phyloP scores from a whole-genome alignment of 1,284 basidiomycete species.

The Tylopilus orsonianus region DNA sequence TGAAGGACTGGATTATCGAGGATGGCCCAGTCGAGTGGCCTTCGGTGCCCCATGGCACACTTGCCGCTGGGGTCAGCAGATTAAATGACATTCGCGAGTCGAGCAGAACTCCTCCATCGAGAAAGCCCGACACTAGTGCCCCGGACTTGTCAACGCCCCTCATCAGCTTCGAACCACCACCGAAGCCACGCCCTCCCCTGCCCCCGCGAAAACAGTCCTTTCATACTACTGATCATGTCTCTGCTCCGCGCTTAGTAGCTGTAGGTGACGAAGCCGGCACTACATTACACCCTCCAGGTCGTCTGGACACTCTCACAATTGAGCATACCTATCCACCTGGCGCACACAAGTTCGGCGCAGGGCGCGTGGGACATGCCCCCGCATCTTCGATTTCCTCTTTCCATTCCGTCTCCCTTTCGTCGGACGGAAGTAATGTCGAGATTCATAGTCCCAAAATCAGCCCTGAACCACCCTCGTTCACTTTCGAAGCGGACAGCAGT shows the following conservation, averaged over 20 bases:
- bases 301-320: constrained; percentile 46
- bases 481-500: constrained; percentile 41
- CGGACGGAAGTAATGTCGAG: constrained; percentile 52
- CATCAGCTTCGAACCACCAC: constrained; percentile 55
- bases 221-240: constrained; percentile 39
- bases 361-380: constrained; percentile 49
- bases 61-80: constrained; percentile 20
- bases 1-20: constrained; percentile 73
- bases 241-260: constrained; percentile 32
- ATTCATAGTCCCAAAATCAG: constrained; percentile 24
- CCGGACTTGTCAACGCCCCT: constrained; percentile 40
- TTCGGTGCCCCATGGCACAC: constrained; percentile 16
- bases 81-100: constrained; percentile 30
- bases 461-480: constrained; percentile 39
- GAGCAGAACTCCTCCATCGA: constrained; percentile 23
- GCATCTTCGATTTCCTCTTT: constrained; percentile 77
- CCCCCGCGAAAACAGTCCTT: constrained; percentile 66
- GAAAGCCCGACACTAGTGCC: constrained; percentile 8
- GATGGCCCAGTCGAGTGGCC: constrained; percentile 46
- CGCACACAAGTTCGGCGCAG: constrained; percentile 37
- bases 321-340: constrained; percentile 56
- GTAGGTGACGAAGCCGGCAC: constrained; percentile 15
- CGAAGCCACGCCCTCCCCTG: constrained; percentile 48
- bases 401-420: constrained; percentile 77
- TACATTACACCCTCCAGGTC: constrained; percentile 35